These are phyloP conservation scores for Fusarium subtropicale DNA, from an alignment of 2,329 filamentous ascomycete species.

Conservation along the genomic window DNA sequence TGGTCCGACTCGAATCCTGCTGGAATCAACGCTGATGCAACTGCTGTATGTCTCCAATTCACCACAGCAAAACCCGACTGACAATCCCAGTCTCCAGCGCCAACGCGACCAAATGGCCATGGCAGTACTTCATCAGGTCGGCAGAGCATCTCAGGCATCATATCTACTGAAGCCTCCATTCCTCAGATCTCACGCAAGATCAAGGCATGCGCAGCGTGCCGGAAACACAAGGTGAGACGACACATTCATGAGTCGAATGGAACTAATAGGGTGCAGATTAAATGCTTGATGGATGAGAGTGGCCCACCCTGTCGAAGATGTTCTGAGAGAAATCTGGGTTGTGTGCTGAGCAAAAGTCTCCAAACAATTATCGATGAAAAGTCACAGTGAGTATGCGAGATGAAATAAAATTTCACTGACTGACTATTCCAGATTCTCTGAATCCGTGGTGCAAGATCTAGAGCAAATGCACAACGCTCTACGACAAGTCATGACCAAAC, in stretches of 20 bases:
- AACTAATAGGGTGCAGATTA: conserved; percentile 49
- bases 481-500: conserved; percentile 43
- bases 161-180: conserved; percentile 35
- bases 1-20: conserved; percentile 44
- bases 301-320: conserved; percentile 56
- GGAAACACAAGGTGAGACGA: conserved; percentile 54
- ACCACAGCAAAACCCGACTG: conserved; percentile 6
- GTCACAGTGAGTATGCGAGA: conserved; percentile 47
- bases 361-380: conserved; percentile 58
- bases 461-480: conserved; percentile 45
- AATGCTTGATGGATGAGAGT: conserved; percentile 56
- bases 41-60: conserved; percentile 15
- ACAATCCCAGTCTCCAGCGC: conserved; percentile 26
- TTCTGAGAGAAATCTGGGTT: conserved; percentile 52
- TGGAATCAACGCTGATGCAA: conserved; percentile 15
- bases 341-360: conserved; percentile 56
- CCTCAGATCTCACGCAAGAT: conserved; percentile 55
- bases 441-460: conserved; percentile 42
- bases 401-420: not conserved
- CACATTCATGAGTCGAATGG: not conserved
- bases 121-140: conserved; percentile 33
- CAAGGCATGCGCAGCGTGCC: conserved; percentile 56
- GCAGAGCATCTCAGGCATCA: conserved; percentile 31
- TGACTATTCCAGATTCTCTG: conserved; percentile 18
- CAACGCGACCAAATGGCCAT: conserved; percentile 33